Percentiles rank a stretch among this genome's conserved stretches.
phyloP scores from a whole-genome alignment of 2,329 filamentous ascomycete species.

The Beauveria medogensis region DNA sequence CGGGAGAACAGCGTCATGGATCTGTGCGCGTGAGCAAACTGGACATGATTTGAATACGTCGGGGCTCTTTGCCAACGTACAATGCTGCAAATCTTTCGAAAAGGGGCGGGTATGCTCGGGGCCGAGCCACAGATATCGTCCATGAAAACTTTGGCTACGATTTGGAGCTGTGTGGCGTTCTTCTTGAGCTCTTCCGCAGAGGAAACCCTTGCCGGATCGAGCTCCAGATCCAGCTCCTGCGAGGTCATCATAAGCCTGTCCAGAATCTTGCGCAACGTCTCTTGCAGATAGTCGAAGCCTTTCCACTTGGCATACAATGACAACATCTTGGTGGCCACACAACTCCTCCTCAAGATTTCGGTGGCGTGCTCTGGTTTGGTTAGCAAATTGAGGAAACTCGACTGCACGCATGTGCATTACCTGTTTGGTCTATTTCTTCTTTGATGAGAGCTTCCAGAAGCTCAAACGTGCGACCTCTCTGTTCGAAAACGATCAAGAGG shows the following conservation, averaged over 20 bases:
- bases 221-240: conserved; percentile 58
- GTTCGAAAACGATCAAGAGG: conserved; percentile 62
- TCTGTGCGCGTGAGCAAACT: conserved; percentile 28
- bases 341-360: conserved; percentile 59
- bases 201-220: conserved; percentile 54
- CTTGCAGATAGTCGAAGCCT: conserved; percentile 53
- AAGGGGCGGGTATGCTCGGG: conserved; percentile 52
- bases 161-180: conserved; percentile 57
- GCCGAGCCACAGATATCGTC: conserved; percentile 61
- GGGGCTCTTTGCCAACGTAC: conserved; percentile 29
- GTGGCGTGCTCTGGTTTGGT: conserved; percentile 50
- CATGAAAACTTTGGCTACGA: conserved; percentile 63
- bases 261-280: conserved; percentile 58
- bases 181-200: conserved; percentile 56
- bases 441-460: conserved; percentile 59
- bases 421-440: conserved; percentile 60
- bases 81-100: conserved; percentile 60
- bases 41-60: not conserved
- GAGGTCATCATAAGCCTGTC: conserved; percentile 59
- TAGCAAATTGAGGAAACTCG: conserved; percentile 7
- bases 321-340: conserved; percentile 65
- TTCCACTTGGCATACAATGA: conserved; percentile 68
- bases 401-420: conserved; percentile 21
- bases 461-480: conserved; percentile 53
- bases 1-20: conserved; percentile 53